phyloP scores from a whole-genome alignment of 2,329 filamentous ascomycete species.

The Thelonectria blattea region DNA sequence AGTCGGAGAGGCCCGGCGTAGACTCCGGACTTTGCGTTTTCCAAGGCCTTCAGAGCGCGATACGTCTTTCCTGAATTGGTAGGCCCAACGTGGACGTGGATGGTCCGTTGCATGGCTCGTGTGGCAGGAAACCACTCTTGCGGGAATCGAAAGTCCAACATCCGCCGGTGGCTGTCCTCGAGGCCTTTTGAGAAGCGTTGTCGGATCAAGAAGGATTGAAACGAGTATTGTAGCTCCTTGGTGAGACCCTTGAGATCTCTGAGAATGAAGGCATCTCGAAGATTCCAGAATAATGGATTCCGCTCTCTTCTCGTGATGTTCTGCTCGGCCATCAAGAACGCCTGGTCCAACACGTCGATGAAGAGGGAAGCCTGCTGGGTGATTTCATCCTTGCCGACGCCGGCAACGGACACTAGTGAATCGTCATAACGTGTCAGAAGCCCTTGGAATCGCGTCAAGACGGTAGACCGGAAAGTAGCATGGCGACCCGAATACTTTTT shows the following conservation, averaged over 20 bases:
- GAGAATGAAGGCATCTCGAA: slow-evolving; percentile 66
- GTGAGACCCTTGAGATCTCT: slow-evolving; percentile 57
- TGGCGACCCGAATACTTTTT: slow-evolving; percentile 39
- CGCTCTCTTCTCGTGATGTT: slow-evolving; percentile 46
- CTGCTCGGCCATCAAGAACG: slow-evolving; percentile 52
- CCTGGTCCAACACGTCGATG: slow-evolving; percentile 50
- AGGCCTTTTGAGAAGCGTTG: slow-evolving; percentile 62
- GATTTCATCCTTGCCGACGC: slow-evolving; percentile 48
- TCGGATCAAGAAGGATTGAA: slow-evolving; percentile 69
- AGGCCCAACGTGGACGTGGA: slow-evolving; percentile 93
- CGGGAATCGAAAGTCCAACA: slow-evolving; percentile 87
- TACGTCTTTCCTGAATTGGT: slow-evolving; percentile 99
- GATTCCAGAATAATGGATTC: slow-evolving; percentile 62
- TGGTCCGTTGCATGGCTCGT: slow-evolving; percentile 76
- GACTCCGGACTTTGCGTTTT: slow-evolving; percentile 76
- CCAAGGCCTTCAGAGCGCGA: slow-evolving; percentile 83
- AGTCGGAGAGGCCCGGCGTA: slow-evolving; percentile 91
- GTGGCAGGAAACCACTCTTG: slow-evolving; percentile 92
- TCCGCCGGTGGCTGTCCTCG: slow-evolving; percentile 63
- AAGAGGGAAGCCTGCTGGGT: slow-evolving; percentile 54
- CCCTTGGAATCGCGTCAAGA: slow-evolving; percentile 45
- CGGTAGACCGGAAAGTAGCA: slow-evolving; percentile 43
- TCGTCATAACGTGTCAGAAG: slow-evolving; percentile 41
- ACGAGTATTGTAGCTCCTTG: slow-evolving; percentile 69
- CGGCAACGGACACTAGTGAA: slow-evolving; percentile 32